Evolutionary conservation across 371 early-diverging fungal genomes (phyloP), one percentile per base, ranked within the genome.

Genomic region (Mortierella sp.): DNA sequence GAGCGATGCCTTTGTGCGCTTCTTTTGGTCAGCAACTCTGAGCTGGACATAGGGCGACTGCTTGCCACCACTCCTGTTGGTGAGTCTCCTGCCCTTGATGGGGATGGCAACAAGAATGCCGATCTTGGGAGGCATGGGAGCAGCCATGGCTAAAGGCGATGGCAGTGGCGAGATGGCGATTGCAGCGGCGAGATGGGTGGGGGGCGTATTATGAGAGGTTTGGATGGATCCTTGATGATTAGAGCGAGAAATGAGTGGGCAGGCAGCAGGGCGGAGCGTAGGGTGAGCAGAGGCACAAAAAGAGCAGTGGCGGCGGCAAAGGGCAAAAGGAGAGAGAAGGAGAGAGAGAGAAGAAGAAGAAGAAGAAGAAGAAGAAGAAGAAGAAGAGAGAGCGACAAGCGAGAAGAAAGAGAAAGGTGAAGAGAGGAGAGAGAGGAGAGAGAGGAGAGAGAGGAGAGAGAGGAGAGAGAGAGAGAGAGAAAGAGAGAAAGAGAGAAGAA

Each of bases 21-120:
- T 77, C 62, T 72, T 68, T 45, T 72, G 69, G 28, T 69, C 52
- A 23, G 72, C 56, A 7, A 77, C 64, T 29, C 26, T 68, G 46
- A 77, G 72, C 44, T 77, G 72, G 30, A 77, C 62, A 43, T 68
- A 77, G 15, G 79, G 79, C 56, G 79, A 77, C 63, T 72, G 72
- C 23, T 77, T 77, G 11, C 63, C 59, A 21, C 72, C 66, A n/a
- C 69, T 61, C 52, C 64, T 60, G 66, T 72, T 77, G 62, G 66
- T 19, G 2, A 77, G 72, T 30, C 60, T 77, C 56, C 79, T 60
- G 56, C 79, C 79, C 51, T 77, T 77, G 67, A 77, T 77, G n/a
- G 79, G 79, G 57, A 77, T 77, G 19, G 79, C 79, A 1, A 77
- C 79, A 16, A 77, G 57, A 7, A 62, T 60, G 44, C 79, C 79